A percentile compares a stretch with the other conserved stretches of the same genome.
These are phyloP conservation scores for Ophiobolus disseminans DNA, from an alignment of 2,329 filamentous ascomycete genomes.

Conservation along the genomic window DNA sequence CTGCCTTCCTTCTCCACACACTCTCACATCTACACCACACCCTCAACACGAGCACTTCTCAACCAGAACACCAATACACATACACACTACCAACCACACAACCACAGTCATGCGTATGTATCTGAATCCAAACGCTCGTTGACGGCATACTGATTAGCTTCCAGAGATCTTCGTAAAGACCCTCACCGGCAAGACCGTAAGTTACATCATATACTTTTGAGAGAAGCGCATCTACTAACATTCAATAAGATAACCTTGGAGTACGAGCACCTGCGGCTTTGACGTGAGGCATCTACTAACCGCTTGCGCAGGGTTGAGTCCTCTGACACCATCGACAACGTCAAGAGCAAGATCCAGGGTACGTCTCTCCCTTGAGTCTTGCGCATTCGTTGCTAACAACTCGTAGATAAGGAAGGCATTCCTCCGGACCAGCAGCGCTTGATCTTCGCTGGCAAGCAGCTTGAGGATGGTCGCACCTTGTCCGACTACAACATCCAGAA, in stretches of 20 bases:
- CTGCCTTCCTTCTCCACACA: conserved; percentile 17
- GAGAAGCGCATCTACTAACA: too few species aligned
- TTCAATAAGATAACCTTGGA: neutral
- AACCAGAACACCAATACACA: conserved; percentile 11
- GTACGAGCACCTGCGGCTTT: too few species aligned
- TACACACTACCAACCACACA: conserved; percentile 16
- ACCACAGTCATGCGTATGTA: conserved; percentile 6
- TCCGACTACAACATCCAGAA: conserved; percentile 97
- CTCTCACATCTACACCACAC: conserved; percentile 3
- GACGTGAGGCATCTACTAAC: too few species aligned
- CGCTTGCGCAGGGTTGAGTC: too few species aligned
- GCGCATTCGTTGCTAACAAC: too few species aligned
- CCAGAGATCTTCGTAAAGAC: neutral
- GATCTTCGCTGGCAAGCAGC: conserved; percentile 95
- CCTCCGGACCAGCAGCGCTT: conserved; percentile 94
- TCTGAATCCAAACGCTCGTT: neutral
- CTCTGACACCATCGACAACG: conserved; percentile 92
- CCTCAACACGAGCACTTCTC: conserved; percentile 9
- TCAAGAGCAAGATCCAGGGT: conserved; percentile 97
- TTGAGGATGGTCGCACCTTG: conserved; percentile 91
- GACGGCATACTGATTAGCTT: neutral
- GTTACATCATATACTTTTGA: too few species aligned
- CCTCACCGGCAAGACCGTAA: neutral
- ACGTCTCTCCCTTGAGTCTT: too few species aligned
- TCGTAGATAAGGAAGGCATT: conserved; percentile 97